These are phyloP conservation scores for Peniophora sp. DNA, from an alignment of 1,284 basidiomycete species.

Conservation along the genomic window DNA sequence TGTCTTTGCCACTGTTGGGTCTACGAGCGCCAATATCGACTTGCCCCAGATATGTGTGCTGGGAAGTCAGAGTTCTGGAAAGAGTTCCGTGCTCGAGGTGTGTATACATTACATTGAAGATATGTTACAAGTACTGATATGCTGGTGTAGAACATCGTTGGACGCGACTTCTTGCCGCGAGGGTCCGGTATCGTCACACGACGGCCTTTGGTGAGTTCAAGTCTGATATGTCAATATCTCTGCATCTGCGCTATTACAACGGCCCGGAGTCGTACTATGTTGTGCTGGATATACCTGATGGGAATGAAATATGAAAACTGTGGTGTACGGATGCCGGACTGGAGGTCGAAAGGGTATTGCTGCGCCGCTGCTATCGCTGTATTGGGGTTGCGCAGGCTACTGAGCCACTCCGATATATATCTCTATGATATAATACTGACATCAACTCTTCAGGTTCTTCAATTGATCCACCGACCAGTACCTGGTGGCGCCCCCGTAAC, in stretches of 20 bases:
- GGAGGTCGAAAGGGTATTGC: too few species aligned
- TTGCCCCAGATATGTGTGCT: constrained; percentile 82
- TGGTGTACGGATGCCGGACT: too few species aligned
- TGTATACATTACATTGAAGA: too few species aligned
- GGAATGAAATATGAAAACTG: too few species aligned
- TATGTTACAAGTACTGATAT: background rate
- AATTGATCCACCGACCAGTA: constrained; percentile 84
- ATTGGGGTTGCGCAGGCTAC: too few species aligned
- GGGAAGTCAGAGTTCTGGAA: constrained; percentile 81
- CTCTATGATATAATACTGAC: constrained; percentile 2
- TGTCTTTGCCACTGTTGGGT: constrained; percentile 77
- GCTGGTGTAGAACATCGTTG: constrained; percentile 81
- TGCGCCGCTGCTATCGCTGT: too few species aligned
- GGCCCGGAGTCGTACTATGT: too few species aligned
- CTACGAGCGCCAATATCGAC: constrained; percentile 70
- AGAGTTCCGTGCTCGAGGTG: constrained; percentile 83
- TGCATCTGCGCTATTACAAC: too few species aligned
- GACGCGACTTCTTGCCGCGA: constrained; percentile 93
- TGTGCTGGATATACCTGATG: too few species aligned
- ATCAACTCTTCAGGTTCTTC: constrained; percentile 60
- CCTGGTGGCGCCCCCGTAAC: constrained; percentile 18
- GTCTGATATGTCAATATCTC: too few species aligned
- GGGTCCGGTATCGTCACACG: constrained; percentile 97
- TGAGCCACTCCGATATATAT: too few species aligned
- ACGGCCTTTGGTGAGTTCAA: constrained; percentile 69